phyloP scores from a whole-genome alignment of 176 grass and related monocot species.

The Saccharum officinarum region DNA sequence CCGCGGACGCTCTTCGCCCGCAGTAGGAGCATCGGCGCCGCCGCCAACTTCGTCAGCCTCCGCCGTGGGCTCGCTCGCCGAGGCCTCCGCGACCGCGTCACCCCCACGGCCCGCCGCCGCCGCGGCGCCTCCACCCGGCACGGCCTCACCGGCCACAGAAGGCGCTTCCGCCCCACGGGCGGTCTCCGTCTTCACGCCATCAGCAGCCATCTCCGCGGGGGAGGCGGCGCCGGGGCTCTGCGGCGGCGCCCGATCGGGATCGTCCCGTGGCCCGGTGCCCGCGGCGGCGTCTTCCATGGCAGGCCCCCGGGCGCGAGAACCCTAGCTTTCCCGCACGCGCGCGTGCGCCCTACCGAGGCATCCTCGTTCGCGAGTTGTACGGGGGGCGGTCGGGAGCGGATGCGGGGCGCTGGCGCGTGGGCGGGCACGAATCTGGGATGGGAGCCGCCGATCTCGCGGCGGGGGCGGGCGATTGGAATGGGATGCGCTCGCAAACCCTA shows the following conservation, averaged over 20 bases:
- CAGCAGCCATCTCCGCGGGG: not conserved
- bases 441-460: not conserved
- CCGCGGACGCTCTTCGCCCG: too few species aligned
- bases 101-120: not conserved
- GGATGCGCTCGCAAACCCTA: not conserved
- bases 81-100: not conserved
- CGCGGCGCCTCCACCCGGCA: not conserved
- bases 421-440: not conserved
- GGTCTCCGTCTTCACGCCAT: not conserved
- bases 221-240: not conserved
- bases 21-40: not conserved
- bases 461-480: not conserved
- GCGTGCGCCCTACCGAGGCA: not conserved
- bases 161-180: not conserved
- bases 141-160: not conserved
- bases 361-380: not conserved
- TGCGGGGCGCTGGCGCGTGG: not conserved
- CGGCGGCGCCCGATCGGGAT: not conserved
- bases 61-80: not conserved
- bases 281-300: constrained; percentile 10
- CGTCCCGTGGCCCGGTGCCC: not conserved
- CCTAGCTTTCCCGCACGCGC: constrained; percentile 22
- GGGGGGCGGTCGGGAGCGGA: not conserved
- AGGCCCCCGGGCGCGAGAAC: constrained; percentile 9
- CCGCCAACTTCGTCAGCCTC: not conserved